Conservation (phyloP, 2,329 filamentous ascomycete species). For the Colletotrichum sojae region DNA sequence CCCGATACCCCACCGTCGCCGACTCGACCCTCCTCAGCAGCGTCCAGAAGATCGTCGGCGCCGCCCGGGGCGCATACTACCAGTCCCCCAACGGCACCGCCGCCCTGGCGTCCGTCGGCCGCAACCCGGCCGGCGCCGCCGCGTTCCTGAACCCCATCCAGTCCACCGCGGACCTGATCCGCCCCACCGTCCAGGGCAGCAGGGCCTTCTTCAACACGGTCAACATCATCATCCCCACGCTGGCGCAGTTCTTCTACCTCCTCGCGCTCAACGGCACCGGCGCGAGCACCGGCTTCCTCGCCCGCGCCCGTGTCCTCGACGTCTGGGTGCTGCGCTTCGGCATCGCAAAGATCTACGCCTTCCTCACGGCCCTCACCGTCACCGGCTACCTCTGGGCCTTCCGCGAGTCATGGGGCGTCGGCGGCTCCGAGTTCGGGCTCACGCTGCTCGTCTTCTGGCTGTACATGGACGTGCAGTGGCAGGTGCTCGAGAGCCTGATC, state of each 20-base stretch:
- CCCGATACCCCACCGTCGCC: constrained; percentile 51
- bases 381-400: constrained; percentile 62
- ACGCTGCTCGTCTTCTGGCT: constrained; percentile 55
- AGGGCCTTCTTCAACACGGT: constrained; percentile 56
- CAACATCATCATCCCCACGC: constrained; percentile 53
- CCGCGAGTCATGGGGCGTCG: constrained; percentile 56
- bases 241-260: constrained; percentile 51
- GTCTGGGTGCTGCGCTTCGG: constrained; percentile 46
- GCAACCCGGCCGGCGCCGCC: constrained; percentile 45
- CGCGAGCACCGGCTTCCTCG: constrained; percentile 15
- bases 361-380: constrained; percentile 54
- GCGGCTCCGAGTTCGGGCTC: constrained; percentile 46
- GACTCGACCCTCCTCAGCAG: constrained; percentile 48
- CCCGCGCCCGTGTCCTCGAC: constrained; percentile 43
- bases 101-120: constrained; percentile 39
- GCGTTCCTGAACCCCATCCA: constrained; percentile 53
- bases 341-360: constrained; percentile 50
- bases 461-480: constrained; percentile 58
- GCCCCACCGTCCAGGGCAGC: constrained; percentile 51
- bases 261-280: constrained; percentile 34
- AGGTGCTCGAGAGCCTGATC: constrained; percentile 54
- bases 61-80: constrained; percentile 47
- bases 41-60: constrained; percentile 47
- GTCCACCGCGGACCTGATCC: constrained; percentile 47
- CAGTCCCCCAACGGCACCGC: constrained; percentile 42